These are phyloP conservation scores for Drosera spatulata DNA, from an alignment of 179 eudicot genomes.

Conservation along the genomic window DNA sequence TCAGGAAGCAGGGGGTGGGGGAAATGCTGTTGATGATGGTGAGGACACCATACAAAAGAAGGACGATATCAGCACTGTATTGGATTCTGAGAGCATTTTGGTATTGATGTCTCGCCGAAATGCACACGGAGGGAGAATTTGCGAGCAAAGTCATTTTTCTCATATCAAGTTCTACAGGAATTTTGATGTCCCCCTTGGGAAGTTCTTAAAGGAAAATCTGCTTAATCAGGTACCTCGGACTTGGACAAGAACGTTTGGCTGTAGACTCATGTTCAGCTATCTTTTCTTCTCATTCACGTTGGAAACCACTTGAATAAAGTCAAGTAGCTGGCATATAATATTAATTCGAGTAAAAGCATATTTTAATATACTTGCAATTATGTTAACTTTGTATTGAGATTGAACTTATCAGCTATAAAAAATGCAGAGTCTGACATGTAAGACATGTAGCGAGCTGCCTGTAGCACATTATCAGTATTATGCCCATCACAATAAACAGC, in stretches of 20 bases:
- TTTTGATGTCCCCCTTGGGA: slow-evolving; percentile 79
- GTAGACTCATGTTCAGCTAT: background rate
- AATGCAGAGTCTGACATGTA: slow-evolving; percentile 45
- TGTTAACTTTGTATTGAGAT: background rate
- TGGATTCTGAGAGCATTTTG: slow-evolving; percentile 91
- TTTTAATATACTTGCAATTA: no score
- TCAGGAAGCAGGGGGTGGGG: slow-evolving; percentile 15
- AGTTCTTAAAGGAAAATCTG: slow-evolving; percentile 64
- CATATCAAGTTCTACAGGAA: slow-evolving; percentile 83
- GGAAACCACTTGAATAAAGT: no score
- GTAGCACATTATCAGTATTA: slow-evolving; percentile 72
- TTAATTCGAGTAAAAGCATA: no score
- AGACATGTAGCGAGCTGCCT: slow-evolving; percentile 53
- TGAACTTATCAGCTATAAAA: slow-evolving; percentile 4
- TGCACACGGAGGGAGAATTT: slow-evolving; percentile 55
- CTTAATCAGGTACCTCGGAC: slow-evolving; percentile 58
- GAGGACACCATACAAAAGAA: slow-evolving; percentile 31
- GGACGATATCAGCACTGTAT: slow-evolving; percentile 43
- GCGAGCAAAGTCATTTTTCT: slow-evolving; percentile 81
- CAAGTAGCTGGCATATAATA: no score
- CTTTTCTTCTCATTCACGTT: no score
- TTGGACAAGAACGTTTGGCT: background rate
- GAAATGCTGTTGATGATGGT: slow-evolving; percentile 18
- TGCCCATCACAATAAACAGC: slow-evolving; percentile 82
- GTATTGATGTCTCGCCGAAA: slow-evolving; percentile 72